Conservation (phyloP, 2,329 filamentous ascomycete genomes). For the Ophidiomyces ophidiicola region DNA sequence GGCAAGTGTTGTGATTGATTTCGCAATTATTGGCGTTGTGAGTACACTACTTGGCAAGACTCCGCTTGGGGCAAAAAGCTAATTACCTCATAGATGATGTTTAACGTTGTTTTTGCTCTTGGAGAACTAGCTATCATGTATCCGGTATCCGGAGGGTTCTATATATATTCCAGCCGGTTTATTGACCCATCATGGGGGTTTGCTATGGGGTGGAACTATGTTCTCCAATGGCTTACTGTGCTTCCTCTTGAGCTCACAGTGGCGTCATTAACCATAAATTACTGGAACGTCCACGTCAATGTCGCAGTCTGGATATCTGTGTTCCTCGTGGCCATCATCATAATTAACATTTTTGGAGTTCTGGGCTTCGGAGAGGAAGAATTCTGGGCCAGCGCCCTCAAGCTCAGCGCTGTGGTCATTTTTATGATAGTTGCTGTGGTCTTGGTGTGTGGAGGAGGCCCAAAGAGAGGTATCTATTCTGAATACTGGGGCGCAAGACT, state of each 20-base stretch:
- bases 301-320: constrained; percentile 48
- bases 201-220: constrained; percentile 47
- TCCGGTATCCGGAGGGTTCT: constrained; percentile 52
- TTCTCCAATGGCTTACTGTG: constrained; percentile 69
- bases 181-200: constrained; percentile 47
- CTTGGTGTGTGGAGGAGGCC: constrained; percentile 34
- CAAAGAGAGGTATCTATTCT: constrained; percentile 23
- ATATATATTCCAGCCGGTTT: constrained; percentile 48
- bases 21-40: constrained; percentile 41
- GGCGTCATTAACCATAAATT: constrained; percentile 64
- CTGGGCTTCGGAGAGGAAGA: constrained; percentile 76
- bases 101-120: constrained; percentile 48
- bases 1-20: constrained; percentile 31
- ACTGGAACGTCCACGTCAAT: constrained; percentile 43
- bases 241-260: constrained; percentile 73
- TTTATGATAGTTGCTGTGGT: constrained; percentile 80
- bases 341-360: constrained; percentile 72
- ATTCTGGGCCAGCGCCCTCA: constrained; percentile 68
- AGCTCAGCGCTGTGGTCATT: constrained; percentile 66
- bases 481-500: constrained; percentile 48
- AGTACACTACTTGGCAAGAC: not conserved
- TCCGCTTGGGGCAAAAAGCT: not conserved
- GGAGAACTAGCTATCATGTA: constrained; percentile 51
- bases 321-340: constrained; percentile 58
- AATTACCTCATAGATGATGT: constrained; percentile 37